phyloP scores from a whole-genome alignment of 2,329 filamentous ascomycete genomes.

The Podosphaera aphanis region DNA sequence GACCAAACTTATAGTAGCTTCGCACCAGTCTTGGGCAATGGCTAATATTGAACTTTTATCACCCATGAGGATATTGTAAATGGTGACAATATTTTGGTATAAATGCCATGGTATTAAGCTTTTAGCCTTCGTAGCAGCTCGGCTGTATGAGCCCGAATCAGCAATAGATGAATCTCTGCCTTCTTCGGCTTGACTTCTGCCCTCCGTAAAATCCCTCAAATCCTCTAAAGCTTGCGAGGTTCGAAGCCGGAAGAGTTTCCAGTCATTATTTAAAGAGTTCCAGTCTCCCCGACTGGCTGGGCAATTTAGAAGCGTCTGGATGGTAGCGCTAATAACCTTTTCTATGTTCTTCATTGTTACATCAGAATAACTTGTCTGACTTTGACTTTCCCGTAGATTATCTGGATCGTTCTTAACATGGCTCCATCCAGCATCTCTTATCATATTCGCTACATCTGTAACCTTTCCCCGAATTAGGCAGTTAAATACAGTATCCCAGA shows the following conservation, averaged over 20 bases:
- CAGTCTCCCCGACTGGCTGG: slow-evolving; percentile 50
- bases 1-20: slow-evolving; percentile 61
- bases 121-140: slow-evolving; percentile 48
- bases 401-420: slow-evolving; percentile 41
- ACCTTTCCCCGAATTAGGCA: slow-evolving; percentile 56
- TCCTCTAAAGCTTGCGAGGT: slow-evolving; percentile 45
- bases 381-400: slow-evolving; percentile 36
- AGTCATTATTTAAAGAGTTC: slow-evolving; percentile 62
- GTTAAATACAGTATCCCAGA: slow-evolving; percentile 67
- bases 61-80: slow-evolving; percentile 66
- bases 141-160: slow-evolving; percentile 37
- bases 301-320: slow-evolving; percentile 47
- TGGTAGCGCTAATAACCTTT: slow-evolving; percentile 42
- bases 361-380: slow-evolving; percentile 35
- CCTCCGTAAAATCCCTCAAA: slow-evolving; percentile 59
- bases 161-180: slow-evolving; percentile 18
- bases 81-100: slow-evolving; percentile 57
- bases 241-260: slow-evolving; percentile 61
- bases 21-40: slow-evolving; percentile 72
- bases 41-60: slow-evolving; percentile 51
- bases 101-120: slow-evolving; percentile 76
- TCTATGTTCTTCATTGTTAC: slow-evolving; percentile 58
- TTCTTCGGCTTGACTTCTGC: slow-evolving; percentile 26
- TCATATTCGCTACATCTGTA: slow-evolving; percentile 36
- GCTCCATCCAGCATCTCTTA: slow-evolving; percentile 58